Evolutionary conservation across 1,139 yeast genomes (phyloP), one percentile per base, ranked within the genome.

Genomic region (Saccharomycopsis hybrid): DNA sequence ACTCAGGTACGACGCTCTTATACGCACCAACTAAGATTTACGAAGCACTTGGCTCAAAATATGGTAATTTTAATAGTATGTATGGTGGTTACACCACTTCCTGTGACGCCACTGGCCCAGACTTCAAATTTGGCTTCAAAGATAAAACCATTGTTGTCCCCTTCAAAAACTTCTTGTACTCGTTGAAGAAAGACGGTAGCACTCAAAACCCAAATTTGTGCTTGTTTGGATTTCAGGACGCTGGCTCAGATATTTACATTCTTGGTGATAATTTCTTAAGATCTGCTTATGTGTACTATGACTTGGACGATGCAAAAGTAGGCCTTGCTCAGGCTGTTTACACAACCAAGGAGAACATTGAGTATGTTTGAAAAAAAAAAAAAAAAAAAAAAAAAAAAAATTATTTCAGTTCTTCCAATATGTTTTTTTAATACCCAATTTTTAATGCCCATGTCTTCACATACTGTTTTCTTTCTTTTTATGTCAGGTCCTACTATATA

Each of bases 181-280:
- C 52, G 25, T 57, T 56, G 35, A 43, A 55, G 27, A 40, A 53
- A 27, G 41, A 24, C 35, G 36, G 40, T 31, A 42, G 41, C 32
- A 40, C 24, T 24, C 32, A 39, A 8, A 41, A 45, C 25, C 28
- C 29, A 32, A 43, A 43, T 8, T 58, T 59, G 18, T 71, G 75
- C 61, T 65, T 62, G 2, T 54, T 71, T 29, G 68, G 70, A 7
- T 53, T 72, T 5, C 55, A 63, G 31, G 56, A 61, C 25, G 58
- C 65, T 31, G 61, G 61, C 31, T 63, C 60, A 43, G 60, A 59
- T 30, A 54, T 61, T 2, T 62, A 65, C 46, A 69, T 78, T 18
- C 62, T 87, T 9, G 96, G 96, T 46, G 95, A 86, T 64, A 76
- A 82, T 36, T 80, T 87, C 66, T 68, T 89, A 60, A 74, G 88